Base-by-base conservation (phyloP, 139 green algal species). In the Marvania coccoides region DNA sequence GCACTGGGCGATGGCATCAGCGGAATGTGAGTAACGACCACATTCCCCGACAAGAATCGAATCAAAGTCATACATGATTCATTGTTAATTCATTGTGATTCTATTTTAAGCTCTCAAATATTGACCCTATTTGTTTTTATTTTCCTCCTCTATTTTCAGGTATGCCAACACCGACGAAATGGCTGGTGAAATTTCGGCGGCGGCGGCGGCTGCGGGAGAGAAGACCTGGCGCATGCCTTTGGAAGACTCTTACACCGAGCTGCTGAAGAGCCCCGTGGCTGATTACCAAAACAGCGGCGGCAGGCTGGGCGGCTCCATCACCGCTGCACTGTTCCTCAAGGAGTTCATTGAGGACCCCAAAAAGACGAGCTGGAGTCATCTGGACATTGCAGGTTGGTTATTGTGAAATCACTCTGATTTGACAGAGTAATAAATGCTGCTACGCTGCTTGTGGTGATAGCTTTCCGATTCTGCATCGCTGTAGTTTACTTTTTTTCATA, bases 311-410 rank as follows among this genome's bases (percentile, higher is more conserved):
- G 93, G 89, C 31, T 71, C 81, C 62, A 99, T 98, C 75, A 97
- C 86, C 1, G 94, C 92, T 1, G 86, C 87, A 2, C 78, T 99
- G 4, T 99, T 98, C 76, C 75, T 99, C 15, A 89, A 95, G 73
- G 65, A 90, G 71, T 93, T 86, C 71, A 64, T 91, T 0, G 12
- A 45, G 8, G 71, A 90, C 58, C 81, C 68, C 1, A 76, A 92
- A 36, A 87, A 85, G 40, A 63, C 95, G 19, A 65, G 90, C 56
- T 98, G 92, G 92, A 85, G 87, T 4, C 94, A 99, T 77, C 28
- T 97, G 6, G 94, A 99, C 76, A 94, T 98, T 9, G 93, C 94
- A n/a, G n/a, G n/a, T n/a, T n/a, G n/a, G n/a, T n/a, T n/a, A n/a
- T n/a, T n/a, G n/a, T 38, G 85, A 81, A 30, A 57, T 35, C 14